Evolutionary conservation across 352 stramenopile genomes (phyloP), one percentile per base, ranked within the genome.

Genomic region (Pythium volutum): DNA sequence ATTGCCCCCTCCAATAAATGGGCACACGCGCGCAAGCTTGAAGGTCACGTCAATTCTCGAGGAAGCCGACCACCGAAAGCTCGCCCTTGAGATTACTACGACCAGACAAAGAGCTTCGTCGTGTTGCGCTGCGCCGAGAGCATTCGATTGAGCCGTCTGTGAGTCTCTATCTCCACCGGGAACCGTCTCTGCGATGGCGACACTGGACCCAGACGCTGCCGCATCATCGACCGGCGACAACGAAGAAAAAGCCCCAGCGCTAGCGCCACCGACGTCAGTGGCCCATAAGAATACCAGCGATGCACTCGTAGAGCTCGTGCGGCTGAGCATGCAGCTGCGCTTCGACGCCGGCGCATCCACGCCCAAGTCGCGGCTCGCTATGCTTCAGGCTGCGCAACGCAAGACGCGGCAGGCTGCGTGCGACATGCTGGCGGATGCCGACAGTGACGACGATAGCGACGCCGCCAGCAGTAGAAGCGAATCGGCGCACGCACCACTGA

Each of bases 301-400:
- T 25, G 49, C 50, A 10, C 11, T 71, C 15, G 22, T 62, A 22
- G 54, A 64, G 29, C 46, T 71, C n/a, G 47, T 62, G 38, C 65
- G 65, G 9, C 34, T 61, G 59, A 57, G 42, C 26, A 71, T 71
- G 65, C 18, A 51, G 47, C 49, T 71, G 54, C 60, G 65, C 38
- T 71, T 71, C 42, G n/a, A 57, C 22, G 43, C 25, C 29, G 16
- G 26, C 27, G 43, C 33, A 33, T 39, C 41, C 11, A 20, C 50
- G 14, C 49, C 31, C 3, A 34, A 34, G 3, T 12, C 41, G 43
- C 49, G 51, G 11, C 27, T 62, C 15, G 51, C 61, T 22, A 62
- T 59, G 63, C 11, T 70, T 23, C 63, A 62, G 45, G 31, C 48
- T 0, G 38, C 62, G 7, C 50, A 70, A 29, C 57, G 31, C n/a